A percentile compares a stretch with the other conserved stretches of the same genome.
Conservation (phyloP, 306 rosid genomes). For the Gleditsia sinensis region DNA sequence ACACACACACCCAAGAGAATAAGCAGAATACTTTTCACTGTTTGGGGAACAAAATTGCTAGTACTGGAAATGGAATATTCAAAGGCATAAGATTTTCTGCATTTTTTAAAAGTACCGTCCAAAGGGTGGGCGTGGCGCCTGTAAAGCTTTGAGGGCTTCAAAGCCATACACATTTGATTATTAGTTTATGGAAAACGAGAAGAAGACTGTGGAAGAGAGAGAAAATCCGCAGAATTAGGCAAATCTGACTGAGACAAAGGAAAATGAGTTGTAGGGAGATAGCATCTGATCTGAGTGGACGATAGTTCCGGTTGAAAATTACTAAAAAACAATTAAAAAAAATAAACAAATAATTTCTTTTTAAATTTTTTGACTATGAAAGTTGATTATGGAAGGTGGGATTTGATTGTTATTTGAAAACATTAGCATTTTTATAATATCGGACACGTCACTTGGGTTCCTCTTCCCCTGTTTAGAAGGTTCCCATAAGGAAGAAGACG, state of each 20-base stretch:
- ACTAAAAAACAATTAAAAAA: not conserved
- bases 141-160: slow-evolving; percentile 34
- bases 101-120: slow-evolving; percentile 15
- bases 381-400: too few relatives aligned
- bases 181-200: not conserved
- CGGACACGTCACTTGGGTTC: too few relatives aligned
- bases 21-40: not conserved
- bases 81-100: not conserved
- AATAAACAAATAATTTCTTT: too few relatives aligned
- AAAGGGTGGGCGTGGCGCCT: slow-evolving; percentile 7
- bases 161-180: slow-evolving; percentile 32
- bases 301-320: not conserved
- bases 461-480: too few relatives aligned
- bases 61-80: not conserved
- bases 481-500: too few relatives aligned
- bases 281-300: not conserved
- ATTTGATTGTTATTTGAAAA: too few relatives aligned
- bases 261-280: not conserved
- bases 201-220: not conserved
- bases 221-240: not conserved
- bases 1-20: not conserved
- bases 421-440: too few relatives aligned
- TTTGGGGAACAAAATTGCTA: not conserved
- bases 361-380: too few relatives aligned
- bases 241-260: not conserved